These are phyloP conservation scores for Aspergillus glaucus DNA, from an alignment of 2,329 filamentous ascomycete genomes.

Conservation along the genomic window DNA sequence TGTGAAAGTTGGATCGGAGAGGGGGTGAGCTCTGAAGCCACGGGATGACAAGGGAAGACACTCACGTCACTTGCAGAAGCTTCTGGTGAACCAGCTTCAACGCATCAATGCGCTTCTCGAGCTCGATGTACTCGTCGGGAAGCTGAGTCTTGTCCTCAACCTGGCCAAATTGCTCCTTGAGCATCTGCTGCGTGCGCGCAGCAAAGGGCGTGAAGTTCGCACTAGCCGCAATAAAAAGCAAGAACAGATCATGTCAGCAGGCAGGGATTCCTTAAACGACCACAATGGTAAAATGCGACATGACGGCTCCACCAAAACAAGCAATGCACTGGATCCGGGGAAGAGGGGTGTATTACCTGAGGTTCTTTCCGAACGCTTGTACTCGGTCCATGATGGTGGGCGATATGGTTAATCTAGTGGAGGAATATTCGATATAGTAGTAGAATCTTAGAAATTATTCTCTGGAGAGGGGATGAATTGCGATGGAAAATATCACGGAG, in stretches of 20 bases:
- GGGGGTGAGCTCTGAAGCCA: not conserved
- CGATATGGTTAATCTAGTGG: not conserved
- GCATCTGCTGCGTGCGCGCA: slow-evolving; percentile 89
- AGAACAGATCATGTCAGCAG: slow-evolving; percentile 26
- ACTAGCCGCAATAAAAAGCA: slow-evolving; percentile 52
- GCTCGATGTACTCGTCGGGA: slow-evolving; percentile 92
- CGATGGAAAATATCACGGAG: no score
- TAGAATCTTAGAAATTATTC: no score
- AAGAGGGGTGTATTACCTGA: slow-evolving; percentile 48
- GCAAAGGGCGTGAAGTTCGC: slow-evolving; percentile 87
- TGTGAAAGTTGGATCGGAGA: not conserved
- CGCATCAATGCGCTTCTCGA: slow-evolving; percentile 97
- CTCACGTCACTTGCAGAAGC: slow-evolving; percentile 92
- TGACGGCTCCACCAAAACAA: not conserved
- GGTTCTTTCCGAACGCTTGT: slow-evolving; percentile 63
- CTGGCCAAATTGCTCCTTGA: slow-evolving; percentile 95
- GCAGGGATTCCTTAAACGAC: slow-evolving; percentile 3
- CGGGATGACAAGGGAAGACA: slow-evolving; percentile 17
- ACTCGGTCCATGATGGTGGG: slow-evolving; percentile 58
- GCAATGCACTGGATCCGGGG: slow-evolving; percentile 5
- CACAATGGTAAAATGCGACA: slow-evolving; percentile 1
- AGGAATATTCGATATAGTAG: not conserved
- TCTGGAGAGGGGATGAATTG: no score
- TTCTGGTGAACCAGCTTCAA: slow-evolving; percentile 96
- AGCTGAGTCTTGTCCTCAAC: slow-evolving; percentile 97